These are phyloP conservation scores for Aspergillus thermomutatus DNA, from an alignment of 2,329 filamentous ascomycete genomes.

Conservation along the genomic window DNA sequence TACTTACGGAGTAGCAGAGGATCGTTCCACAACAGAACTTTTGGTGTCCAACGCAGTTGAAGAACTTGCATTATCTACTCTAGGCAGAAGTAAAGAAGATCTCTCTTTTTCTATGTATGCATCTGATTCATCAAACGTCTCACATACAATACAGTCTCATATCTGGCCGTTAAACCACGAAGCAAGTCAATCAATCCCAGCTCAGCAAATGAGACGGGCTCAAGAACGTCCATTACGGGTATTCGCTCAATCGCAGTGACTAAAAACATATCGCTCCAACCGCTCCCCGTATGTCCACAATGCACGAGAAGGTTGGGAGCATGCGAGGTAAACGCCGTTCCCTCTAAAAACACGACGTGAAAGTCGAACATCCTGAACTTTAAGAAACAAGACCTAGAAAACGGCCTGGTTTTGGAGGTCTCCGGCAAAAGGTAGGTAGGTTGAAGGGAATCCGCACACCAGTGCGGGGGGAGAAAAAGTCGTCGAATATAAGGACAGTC, in stretches of 20 bases:
- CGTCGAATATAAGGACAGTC: not conserved
- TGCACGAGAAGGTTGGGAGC: not conserved
- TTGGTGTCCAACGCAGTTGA: not conserved
- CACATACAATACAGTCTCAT: constrained; percentile 6
- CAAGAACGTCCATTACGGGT: constrained; percentile 20
- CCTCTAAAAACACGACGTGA: not conserved
- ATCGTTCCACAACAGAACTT: not conserved
- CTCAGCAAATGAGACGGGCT: not conserved
- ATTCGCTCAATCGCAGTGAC: constrained; percentile 29
- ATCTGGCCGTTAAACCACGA: constrained; percentile 1
- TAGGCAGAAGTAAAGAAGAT: not conserved
- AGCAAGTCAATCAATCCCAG: not conserved
- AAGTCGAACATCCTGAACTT: not conserved
- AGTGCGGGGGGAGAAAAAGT: constrained; percentile 9
- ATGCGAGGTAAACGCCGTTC: not conserved
- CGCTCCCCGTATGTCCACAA: not conserved
- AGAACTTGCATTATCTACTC: not conserved
- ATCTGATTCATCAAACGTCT: constrained; percentile 7
- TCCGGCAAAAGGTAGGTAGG: not conserved
- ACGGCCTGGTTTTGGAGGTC: not conserved
- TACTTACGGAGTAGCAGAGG: not conserved
- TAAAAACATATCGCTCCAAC: constrained; percentile 9
- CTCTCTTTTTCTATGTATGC: not conserved
- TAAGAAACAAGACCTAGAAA: constrained; percentile 4
- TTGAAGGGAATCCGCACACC: constrained; percentile 3